Percentiles rank a stretch among this genome's conserved stretches.
phyloP scores from a whole-genome alignment of 2,329 filamentous ascomycete genomes.

The Neonectria magnoliae region DNA sequence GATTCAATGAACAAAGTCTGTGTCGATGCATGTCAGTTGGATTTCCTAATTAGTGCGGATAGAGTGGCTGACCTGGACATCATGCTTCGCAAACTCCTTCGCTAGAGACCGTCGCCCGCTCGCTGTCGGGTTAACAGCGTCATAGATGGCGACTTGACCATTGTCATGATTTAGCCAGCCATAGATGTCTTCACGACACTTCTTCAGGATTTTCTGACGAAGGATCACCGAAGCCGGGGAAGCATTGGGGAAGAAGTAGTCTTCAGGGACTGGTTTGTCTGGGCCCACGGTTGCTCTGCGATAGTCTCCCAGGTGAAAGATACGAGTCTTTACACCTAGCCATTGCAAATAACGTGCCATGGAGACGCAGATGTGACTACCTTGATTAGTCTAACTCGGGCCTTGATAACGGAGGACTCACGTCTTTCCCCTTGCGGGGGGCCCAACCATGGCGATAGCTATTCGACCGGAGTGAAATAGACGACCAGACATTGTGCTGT shows the following conservation, averaged over 20 bases:
- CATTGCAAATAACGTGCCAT: constrained; percentile 94
- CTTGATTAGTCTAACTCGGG: constrained; percentile 28
- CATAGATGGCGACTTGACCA: constrained; percentile 97
- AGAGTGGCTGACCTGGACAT: constrained; percentile 75
- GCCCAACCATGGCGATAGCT: constrained; percentile 94
- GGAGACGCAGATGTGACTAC: constrained; percentile 91
- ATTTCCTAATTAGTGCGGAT: too few relatives aligned
- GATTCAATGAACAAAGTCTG: constrained; percentile 97
- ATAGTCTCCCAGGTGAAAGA: constrained; percentile 98
- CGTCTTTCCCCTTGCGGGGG: constrained; percentile 96
- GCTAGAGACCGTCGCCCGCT: constrained; percentile 84
- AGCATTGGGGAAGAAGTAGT: constrained; percentile 97
- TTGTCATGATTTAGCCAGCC: constrained; percentile 97
- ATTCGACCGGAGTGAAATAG: constrained; percentile 98
- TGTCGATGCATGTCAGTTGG: constrained; percentile 10
- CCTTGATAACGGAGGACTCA: constrained; percentile 54
- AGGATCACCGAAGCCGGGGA: constrained; percentile 92
- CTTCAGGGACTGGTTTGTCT: constrained; percentile 86
- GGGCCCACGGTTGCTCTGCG: constrained; percentile 88
- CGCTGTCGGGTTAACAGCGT: constrained; percentile 93
- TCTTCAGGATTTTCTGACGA: constrained; percentile 96
- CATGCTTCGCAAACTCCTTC: constrained; percentile 97
- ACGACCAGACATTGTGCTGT: constrained; percentile 96
- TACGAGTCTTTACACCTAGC: constrained; percentile 97
- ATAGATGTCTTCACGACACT: constrained; percentile 96